These are phyloP conservation scores for Lichenothelia convexa DNA, from an alignment of 495 filamentous ascomycete genomes.

Conservation along the genomic window DNA sequence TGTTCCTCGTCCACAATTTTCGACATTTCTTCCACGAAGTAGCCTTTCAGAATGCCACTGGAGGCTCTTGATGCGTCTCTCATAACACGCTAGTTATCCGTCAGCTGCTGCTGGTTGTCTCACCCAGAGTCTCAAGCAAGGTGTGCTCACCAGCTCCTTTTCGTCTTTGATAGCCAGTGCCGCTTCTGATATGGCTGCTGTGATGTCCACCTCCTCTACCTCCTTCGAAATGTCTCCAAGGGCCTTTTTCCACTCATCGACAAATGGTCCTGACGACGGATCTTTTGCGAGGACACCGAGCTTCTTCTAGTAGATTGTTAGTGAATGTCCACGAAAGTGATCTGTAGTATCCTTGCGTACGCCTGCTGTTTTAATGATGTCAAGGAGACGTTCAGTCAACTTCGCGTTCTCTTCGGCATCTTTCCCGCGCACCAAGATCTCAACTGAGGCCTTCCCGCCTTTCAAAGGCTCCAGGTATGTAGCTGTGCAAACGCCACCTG, in stretches of 20 bases:
- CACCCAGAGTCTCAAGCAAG: too few species aligned
- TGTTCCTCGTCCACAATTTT: constrained; percentile 85
- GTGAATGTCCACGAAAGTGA: not conserved
- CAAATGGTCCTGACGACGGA: constrained; percentile 66
- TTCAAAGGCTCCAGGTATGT: constrained; percentile 87
- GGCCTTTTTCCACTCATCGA: constrained; percentile 84
- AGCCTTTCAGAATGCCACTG: constrained; percentile 77
- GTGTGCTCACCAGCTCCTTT: constrained; percentile 44
- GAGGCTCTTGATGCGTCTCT: constrained; percentile 83
- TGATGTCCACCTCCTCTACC: constrained; percentile 74
- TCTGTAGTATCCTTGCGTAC: constrained; percentile 29
- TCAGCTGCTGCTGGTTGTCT: too few species aligned
- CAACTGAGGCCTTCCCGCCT: constrained; percentile 73
- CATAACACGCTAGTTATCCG: constrained; percentile 49
- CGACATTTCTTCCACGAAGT: constrained; percentile 96
- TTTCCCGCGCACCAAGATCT: constrained; percentile 77
- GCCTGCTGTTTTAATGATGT: constrained; percentile 71
- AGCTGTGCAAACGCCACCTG: constrained; percentile 32
- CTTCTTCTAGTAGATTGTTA: constrained; percentile 45
- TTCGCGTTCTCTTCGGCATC: constrained; percentile 76
- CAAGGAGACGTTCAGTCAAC: constrained; percentile 62
- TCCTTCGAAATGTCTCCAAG: constrained; percentile 62
- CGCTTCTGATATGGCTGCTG: constrained; percentile 56
- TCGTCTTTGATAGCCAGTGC: constrained; percentile 95
- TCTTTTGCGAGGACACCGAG: constrained; percentile 76